These are phyloP conservation scores for Pneumocystis canis DNA, from an alignment of 1,139 yeast genomes.

Conservation along the genomic window DNA sequence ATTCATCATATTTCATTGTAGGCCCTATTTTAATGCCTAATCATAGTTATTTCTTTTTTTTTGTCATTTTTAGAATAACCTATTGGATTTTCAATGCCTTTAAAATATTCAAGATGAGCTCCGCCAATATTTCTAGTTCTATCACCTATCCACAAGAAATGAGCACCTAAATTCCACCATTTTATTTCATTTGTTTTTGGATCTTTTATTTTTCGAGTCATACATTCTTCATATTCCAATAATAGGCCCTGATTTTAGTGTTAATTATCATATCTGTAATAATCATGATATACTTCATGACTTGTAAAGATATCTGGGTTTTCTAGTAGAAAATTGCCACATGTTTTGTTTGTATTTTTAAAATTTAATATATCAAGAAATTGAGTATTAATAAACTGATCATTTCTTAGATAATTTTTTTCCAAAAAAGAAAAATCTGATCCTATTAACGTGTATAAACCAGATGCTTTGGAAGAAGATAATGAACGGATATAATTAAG, in stretches of 20 bases:
- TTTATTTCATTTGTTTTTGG: slow-evolving; percentile 18
- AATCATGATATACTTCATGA: slow-evolving; percentile 24
- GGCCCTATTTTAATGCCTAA: slow-evolving; percentile 33
- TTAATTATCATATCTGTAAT: not conserved
- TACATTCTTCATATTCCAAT: slow-evolving; percentile 30
- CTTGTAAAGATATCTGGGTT: slow-evolving; percentile 30
- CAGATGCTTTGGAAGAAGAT: slow-evolving; percentile 30
- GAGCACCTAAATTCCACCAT: slow-evolving; percentile 32
- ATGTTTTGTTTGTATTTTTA: slow-evolving; percentile 30
- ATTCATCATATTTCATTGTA: slow-evolving; percentile 27
- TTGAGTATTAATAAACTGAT: slow-evolving; percentile 23
- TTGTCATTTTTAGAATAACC: not conserved
- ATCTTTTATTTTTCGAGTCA: slow-evolving; percentile 25
- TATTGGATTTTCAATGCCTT: slow-evolving; percentile 32
- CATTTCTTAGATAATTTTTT: slow-evolving; percentile 26
- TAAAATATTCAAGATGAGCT: slow-evolving; percentile 34
- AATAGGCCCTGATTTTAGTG: slow-evolving; percentile 19
- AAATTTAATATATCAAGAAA: slow-evolving; percentile 28
- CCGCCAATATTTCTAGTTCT: slow-evolving; percentile 32
- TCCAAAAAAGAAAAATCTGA: slow-evolving; percentile 15
- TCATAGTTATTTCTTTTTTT: not conserved
- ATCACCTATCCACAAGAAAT: slow-evolving; percentile 34
- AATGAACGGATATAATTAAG: slow-evolving; percentile 28
- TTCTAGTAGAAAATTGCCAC: slow-evolving; percentile 21
- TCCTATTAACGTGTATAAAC: slow-evolving; percentile 25